phyloP scores from a whole-genome alignment of 331 rosid species.

The Telfairia occidentalis region DNA sequence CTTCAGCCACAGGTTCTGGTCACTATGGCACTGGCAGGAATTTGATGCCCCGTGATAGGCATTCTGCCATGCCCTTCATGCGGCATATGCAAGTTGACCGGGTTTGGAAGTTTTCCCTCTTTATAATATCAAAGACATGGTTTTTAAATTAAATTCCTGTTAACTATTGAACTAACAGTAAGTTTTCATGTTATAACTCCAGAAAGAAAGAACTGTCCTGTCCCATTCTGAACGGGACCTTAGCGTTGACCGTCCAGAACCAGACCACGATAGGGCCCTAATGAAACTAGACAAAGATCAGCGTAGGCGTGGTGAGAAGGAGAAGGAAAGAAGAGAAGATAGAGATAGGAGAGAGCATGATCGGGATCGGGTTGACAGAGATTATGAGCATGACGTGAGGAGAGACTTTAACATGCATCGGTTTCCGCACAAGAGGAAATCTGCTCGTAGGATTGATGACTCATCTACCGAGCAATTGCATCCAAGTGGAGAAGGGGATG shows the following conservation, averaged over 20 bases:
- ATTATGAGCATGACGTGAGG: slow-evolving; percentile 56
- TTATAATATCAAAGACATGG: neutral
- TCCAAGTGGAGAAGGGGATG: slow-evolving; percentile 50
- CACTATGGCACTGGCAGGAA: slow-evolving; percentile 48
- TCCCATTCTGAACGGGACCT: slow-evolving; percentile 65
- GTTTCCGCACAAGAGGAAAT: slow-evolving; percentile 48
- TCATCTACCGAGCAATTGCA: slow-evolving; percentile 54
- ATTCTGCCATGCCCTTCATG: slow-evolving; percentile 65
- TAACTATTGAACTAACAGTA: slow-evolving; percentile 22
- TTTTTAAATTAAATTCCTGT: slow-evolving; percentile 16
- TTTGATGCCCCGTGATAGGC: slow-evolving; percentile 63
- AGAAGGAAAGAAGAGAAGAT: slow-evolving; percentile 69
- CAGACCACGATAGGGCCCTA: slow-evolving; percentile 53
- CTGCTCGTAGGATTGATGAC: slow-evolving; percentile 55
- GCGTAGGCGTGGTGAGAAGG: slow-evolving; percentile 62
- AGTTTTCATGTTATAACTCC: slow-evolving; percentile 24
- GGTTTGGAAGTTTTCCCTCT: slow-evolving; percentile 32
- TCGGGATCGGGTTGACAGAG: slow-evolving; percentile 57
- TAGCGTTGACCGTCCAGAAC: slow-evolving; percentile 80
- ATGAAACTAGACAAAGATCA: slow-evolving; percentile 65
- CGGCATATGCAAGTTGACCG: slow-evolving; percentile 60
- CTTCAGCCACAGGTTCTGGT: slow-evolving; percentile 47
- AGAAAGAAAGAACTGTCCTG: slow-evolving; percentile 59
- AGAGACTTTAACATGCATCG: slow-evolving; percentile 49
- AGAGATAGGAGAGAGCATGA: slow-evolving; percentile 65